A percentile compares a stretch with the other conserved stretches of the same genome.
phyloP scores from a whole-genome alignment of 371 early-diverging fungal species.

The Choanephora cucurbitarum region DNA sequence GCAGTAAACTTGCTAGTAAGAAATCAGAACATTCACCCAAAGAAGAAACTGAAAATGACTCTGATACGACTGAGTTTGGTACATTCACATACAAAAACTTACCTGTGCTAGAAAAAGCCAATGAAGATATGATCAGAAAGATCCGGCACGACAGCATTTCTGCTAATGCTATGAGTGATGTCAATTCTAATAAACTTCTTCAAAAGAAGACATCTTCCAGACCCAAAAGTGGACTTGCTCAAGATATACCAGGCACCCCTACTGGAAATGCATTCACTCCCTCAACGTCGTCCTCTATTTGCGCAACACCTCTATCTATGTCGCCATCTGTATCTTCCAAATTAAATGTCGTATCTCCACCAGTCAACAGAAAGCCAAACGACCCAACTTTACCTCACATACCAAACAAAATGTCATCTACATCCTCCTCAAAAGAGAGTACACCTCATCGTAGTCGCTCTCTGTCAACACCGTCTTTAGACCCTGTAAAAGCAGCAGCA shows the following conservation, averaged over 20 bases:
- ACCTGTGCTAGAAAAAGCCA: constrained; percentile 85
- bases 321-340: constrained; percentile 32
- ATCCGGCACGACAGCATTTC: constrained; percentile 55
- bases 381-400: constrained; percentile 26
- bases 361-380: background rate
- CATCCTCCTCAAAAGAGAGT: constrained; percentile 20
- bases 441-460: constrained; percentile 22
- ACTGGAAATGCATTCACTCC: constrained; percentile 7
- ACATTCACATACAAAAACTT: constrained; percentile 92
- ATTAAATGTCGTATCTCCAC: constrained; percentile 17
- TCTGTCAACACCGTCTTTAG: constrained; percentile 24
- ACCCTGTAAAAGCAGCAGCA: constrained; percentile 22
- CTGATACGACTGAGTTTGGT: constrained; percentile 79
- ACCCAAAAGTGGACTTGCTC: constrained; percentile 9
- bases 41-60: constrained; percentile 8
- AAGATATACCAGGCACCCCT: constrained; percentile 11
- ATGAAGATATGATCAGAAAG: constrained; percentile 77
- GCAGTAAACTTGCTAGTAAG: background rate
- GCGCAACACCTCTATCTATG: constrained; percentile 23
- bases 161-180: constrained; percentile 17
- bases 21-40: constrained; percentile 1
- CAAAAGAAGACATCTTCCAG: constrained; percentile 11
- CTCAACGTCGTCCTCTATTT: constrained; percentile 17
- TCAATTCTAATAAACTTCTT: constrained; percentile 7
- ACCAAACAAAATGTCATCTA: constrained; percentile 26